Conservation (phyloP, 495 filamentous ascomycete species). For the Penicillium tannophilum region DNA sequence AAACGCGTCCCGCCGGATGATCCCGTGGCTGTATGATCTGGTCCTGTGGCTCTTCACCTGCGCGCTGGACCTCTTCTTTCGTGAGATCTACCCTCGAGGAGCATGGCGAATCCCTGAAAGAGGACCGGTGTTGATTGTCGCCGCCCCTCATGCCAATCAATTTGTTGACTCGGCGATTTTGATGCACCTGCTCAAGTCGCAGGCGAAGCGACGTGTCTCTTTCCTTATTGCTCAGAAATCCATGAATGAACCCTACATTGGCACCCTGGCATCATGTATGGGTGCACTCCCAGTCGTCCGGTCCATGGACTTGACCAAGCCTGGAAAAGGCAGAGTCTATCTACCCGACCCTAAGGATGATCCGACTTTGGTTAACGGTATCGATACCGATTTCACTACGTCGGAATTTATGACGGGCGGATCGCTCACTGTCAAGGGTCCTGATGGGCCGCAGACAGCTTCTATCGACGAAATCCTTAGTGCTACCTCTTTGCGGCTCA, state of each 20-base stretch:
- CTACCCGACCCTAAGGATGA: constrained; percentile 83
- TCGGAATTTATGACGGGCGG: constrained; percentile 73
- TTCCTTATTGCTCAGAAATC: constrained; percentile 94
- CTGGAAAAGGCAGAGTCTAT: constrained; percentile 78
- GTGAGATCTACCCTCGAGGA: constrained; percentile 91
- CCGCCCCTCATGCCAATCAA: constrained; percentile 96
- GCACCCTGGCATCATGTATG: constrained; percentile 72
- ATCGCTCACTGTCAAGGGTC: constrained; percentile 77
- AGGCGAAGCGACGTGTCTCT: constrained; percentile 81
- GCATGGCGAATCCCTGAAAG: constrained; percentile 85
- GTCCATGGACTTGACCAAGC: constrained; percentile 82
- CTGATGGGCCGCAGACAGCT: constrained; percentile 73
- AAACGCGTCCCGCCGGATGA: constrained; percentile 38
- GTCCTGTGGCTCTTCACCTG: constrained; percentile 81
- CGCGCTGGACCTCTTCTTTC: constrained; percentile 90
- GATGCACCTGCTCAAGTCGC: constrained; percentile 79
- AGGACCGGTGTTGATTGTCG: constrained; percentile 91
- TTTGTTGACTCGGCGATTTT: constrained; percentile 94
- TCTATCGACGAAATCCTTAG: constrained; percentile 78
- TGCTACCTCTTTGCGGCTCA: constrained; percentile 76
- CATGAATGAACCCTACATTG: constrained; percentile 82
- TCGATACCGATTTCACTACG: constrained; percentile 78
- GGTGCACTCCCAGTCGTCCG: constrained; percentile 89
- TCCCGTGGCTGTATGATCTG: constrained; percentile 75
- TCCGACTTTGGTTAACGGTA: constrained; percentile 75